Conservation (phyloP, 2,329 filamentous ascomycete genomes). For the Daldinia sp. region DNA sequence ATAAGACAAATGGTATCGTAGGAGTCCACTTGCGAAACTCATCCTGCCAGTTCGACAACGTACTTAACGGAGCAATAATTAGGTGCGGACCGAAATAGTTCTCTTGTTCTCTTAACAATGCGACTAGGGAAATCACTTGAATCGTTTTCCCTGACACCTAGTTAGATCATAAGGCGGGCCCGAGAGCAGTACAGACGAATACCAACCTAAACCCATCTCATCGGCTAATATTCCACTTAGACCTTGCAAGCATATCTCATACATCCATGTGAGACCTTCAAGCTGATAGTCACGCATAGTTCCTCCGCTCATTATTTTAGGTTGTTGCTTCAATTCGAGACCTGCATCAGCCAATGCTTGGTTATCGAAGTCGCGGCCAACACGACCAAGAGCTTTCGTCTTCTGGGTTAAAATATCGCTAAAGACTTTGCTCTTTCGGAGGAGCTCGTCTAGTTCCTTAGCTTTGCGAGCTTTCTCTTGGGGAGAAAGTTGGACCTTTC, state of each 20-base stretch:
- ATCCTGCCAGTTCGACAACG: slow-evolving; percentile 93
- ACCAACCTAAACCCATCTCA: slow-evolving; percentile 83
- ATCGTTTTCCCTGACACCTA: slow-evolving; percentile 77
- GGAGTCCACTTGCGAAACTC: slow-evolving; percentile 94
- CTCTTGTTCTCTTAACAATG: slow-evolving; percentile 86
- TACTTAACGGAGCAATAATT: slow-evolving; percentile 89
- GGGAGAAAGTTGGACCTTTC: slow-evolving; percentile 58
- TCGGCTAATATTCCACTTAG: slow-evolving; percentile 92
- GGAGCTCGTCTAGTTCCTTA: slow-evolving; percentile 65
- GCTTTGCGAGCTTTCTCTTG: slow-evolving; percentile 66
- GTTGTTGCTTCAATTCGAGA: slow-evolving; percentile 83
- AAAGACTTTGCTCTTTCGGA: slow-evolving; percentile 67
- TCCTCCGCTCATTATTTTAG: slow-evolving; percentile 83
- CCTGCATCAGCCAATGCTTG: slow-evolving; percentile 69
- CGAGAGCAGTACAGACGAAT: background rate
- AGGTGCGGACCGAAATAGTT: slow-evolving; percentile 86
- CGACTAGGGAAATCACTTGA: slow-evolving; percentile 87
- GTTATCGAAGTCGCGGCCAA: slow-evolving; percentile 67
- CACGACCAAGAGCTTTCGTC: slow-evolving; percentile 68
- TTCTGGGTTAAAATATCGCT: slow-evolving; percentile 70
- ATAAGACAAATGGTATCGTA: slow-evolving; percentile 85
- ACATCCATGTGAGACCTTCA: slow-evolving; percentile 95
- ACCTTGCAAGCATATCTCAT: slow-evolving; percentile 79
- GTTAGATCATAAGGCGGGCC: slow-evolving; percentile 11
- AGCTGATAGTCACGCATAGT: slow-evolving; percentile 95